Base-by-base conservation (phyloP, 495 filamentous ascomycete genomes). In the Penicillium canescens region DNA sequence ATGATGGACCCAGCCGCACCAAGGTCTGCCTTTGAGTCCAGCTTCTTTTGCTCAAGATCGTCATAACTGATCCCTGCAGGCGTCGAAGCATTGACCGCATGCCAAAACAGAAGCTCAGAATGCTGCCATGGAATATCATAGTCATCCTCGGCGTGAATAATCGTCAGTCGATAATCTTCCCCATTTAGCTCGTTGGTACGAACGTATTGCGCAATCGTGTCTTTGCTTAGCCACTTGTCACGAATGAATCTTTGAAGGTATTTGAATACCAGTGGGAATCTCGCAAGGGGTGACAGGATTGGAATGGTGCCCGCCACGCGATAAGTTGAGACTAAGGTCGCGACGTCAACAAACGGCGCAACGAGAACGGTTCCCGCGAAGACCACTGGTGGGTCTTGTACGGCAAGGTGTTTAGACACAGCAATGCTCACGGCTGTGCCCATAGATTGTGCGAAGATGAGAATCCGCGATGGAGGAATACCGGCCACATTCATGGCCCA, bases 401-500 rank as follows among this genome's bases (percentile, higher is more conserved):
- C 35, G 43, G 77, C 72, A 52, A 86, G 87, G 41, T 80, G 75
- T 41, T 89, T 82, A 0, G 78, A 81, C 2, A 86, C 76, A n/a
- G 74, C 90, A 16, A 83, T 63, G 18, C 78, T 78, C 0, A 93
- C 86, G 1, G 86, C 90, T 1, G 91, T 92, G 26, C 91, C 90
- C 18, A 95, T 78, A 52, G 82, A 87, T 57, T 94, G 90, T 34
- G 87, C 87, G 24, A 93, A 71, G 24, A 92, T 69, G 14, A 91
- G 75, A 50, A 94, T 91, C 11, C 83, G 79, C n/a, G 76, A 68
- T 0, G 89, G 66, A 1, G 86, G 78, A 20, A 94, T 78, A 3
- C 75, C 68, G 14, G 84, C 83, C 2, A 81, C 70, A 33, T 83
- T 65, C 53, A 88, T 75, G 2, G 87, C 86, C 85, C 86, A 92